These are phyloP conservation scores for Talaromyces proteolyticus DNA, from an alignment of 495 filamentous ascomycete species.

Conservation along the genomic window DNA sequence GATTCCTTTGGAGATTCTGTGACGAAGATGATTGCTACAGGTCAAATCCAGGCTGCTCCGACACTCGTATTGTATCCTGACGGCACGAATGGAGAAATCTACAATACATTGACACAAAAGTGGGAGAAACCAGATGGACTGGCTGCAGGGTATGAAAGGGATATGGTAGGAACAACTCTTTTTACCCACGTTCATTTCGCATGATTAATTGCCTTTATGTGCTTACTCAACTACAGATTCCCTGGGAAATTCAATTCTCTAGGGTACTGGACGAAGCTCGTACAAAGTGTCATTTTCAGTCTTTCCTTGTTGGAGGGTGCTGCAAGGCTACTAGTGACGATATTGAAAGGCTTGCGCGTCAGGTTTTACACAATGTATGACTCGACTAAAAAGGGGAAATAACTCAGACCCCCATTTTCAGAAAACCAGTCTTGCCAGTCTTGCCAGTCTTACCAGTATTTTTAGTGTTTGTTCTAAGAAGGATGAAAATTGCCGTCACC, in stretches of 20 bases:
- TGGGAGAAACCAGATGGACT: slow-evolving; percentile 40
- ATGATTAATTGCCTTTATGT: no score
- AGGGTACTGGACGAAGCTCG: slow-evolving; percentile 26
- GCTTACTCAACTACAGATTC: slow-evolving; percentile 14
- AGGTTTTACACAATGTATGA: no score
- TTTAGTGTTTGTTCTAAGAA: no score
- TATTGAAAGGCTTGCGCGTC: slow-evolving; percentile 45
- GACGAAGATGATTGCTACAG: slow-evolving; percentile 16
- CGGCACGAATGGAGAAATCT: slow-evolving; percentile 60
- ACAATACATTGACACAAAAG: slow-evolving; percentile 52
- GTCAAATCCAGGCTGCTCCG: slow-evolving; percentile 19
- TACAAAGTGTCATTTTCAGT: slow-evolving; percentile 40
- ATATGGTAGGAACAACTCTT: slow-evolving; percentile 13
- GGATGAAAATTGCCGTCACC: no score
- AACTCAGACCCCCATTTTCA: no score
- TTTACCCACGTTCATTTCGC: not conserved
- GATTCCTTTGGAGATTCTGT: slow-evolving; percentile 37
- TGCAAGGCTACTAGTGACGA: slow-evolving; percentile 49
- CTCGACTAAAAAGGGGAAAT: no score
- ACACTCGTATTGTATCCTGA: slow-evolving; percentile 61
- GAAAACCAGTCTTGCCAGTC: no score
- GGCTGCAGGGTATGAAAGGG: slow-evolving; percentile 4
- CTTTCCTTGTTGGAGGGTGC: slow-evolving; percentile 54
- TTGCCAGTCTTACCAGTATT: no score
- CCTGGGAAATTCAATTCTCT: slow-evolving; percentile 46